Percentiles rank a stretch among this genome's conserved stretches.
Evolutionary conservation across 2,329 filamentous ascomycete species (phyloP).

Genomic region (Cercospora brassicicola): DNA sequence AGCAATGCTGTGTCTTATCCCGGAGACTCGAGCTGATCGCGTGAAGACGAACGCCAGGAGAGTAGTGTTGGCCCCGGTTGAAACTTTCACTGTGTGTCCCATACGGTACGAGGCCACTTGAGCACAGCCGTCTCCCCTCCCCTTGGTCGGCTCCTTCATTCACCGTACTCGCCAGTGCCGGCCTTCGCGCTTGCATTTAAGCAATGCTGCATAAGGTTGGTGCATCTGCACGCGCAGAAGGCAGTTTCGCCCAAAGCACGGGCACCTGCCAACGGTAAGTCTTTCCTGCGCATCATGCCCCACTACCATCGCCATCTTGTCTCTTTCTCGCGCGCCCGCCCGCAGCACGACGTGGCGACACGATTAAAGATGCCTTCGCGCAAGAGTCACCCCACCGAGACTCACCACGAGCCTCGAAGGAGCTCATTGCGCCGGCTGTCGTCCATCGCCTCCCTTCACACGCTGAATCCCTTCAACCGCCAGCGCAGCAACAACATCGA

Average conservation of each 20-base stretch:
- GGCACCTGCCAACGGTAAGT: background rate
- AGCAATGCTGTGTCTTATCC: no score
- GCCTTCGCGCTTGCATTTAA: background rate
- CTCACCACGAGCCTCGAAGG: slow-evolving; percentile 26
- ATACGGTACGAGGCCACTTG: background rate
- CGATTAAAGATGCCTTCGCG: slow-evolving; percentile 27
- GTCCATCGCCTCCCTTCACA: slow-evolving; percentile 38
- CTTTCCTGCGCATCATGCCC: background rate
- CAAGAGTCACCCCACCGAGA: slow-evolving; percentile 28
- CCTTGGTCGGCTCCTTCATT: background rate
- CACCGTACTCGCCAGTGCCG: background rate
- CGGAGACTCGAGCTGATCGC: no score
- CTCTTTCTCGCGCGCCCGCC: background rate
- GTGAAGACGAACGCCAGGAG: background rate
- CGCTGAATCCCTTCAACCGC: slow-evolving; percentile 39
- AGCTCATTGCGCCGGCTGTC: slow-evolving; percentile 35
- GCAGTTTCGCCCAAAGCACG: background rate
- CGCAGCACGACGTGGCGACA: background rate
- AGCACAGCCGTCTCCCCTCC: background rate
- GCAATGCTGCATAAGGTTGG: background rate
- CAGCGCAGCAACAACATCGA: slow-evolving; percentile 33
- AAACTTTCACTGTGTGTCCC: background rate
- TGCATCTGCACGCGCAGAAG: background rate
- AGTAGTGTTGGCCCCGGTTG: background rate
- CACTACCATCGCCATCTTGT: background rate